Base-by-base conservation (phyloP, 2,329 filamentous ascomycete genomes). In the Stachybotrys chartarum region DNA sequence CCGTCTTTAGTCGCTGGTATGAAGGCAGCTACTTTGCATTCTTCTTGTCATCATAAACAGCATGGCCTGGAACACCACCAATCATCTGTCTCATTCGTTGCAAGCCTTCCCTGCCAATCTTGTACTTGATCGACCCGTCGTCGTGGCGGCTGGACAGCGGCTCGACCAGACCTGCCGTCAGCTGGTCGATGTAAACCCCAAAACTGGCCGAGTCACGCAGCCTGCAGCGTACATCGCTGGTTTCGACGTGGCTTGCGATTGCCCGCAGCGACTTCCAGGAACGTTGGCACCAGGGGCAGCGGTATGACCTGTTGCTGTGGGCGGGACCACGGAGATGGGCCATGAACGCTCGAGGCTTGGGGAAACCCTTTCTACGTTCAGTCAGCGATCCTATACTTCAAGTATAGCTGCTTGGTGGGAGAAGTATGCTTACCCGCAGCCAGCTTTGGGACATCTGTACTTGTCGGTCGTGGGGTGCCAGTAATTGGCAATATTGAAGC, bases 391-490 rank as follows among this genome's bases (percentile, higher is more conserved):
- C 12, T 16, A 14, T 24, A 24, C 24, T 2, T 3, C 4, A 24
- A 24, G 24, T 24, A 24, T 24, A 24, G 3, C 4, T 24, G 24
- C 24, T 4, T 24, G 2, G 24, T 7, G 30, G 42, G 35, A 48
- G 32, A 10, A 17, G 11, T 32, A 39, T 54, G 67, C 74, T 72
- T 71, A 81, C 75, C 70, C 68, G 75, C 84, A 87, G 3, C 65
- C 60, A 1, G 60, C 58, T 55, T 79, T 75, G 0, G 83, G 84
- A 54, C 84, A 87, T 54, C 67, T 71, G 68, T 75, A 87, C 51
- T 70, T 72, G 50, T 69, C 64, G 1, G 72, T 68, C 32, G 75
- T 66, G 0, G 66, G 53, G 46, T 77, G 69, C 55, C 65, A 75
- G 70, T 83, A 85, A 6, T 69, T 67, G 1, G 72, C 67, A 1